Base-by-base conservation (phyloP, 345 rosid genomes). In the Streptanthus diversifolius region DNA sequence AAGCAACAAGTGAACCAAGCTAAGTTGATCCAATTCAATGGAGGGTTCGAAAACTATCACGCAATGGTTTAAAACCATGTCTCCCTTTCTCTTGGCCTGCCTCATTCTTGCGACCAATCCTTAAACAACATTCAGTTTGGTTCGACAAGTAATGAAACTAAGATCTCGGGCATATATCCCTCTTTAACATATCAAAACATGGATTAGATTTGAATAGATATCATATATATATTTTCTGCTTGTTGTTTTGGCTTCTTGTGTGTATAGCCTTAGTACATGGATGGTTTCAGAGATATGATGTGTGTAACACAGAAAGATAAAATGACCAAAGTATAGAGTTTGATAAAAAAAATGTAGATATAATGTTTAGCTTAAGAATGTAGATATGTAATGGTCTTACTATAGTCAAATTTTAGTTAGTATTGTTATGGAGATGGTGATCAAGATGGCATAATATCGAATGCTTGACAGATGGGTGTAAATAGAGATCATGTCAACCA, bases 51-150 rank as follows among this genome's bases (percentile, higher is more conserved):
- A 78, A 40, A 64, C 65, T 44, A 64, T 33, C 81, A 80, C 12
- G 41, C 80, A 41, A 81, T 82, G 66, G 71, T 58, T 39, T 85
- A 87, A 32, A 85, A 83, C 18, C 3, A 47, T 1, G 85, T 86
- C 44, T 88, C 93, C 1, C 89, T 90, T 36, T 84, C 87, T 39
- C 91, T 87, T 29, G 91, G 93, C 12, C 83, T 86, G 32, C 91
- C 91, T 8, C 78, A 83, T 24, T 66, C 84, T 21, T 85, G 83
- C 32, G 82, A 79, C 80, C 75, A 74, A 67, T 48, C 44, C 29
- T 49, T 74, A 13, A 74, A 37, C 27, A 37, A 29, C 27, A 57
- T 74, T 58, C 68, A 74, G 24, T 74, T 74, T 48, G 78, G 54
- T 9, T 63, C 55, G 4, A 74, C 54, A 57, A 66, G 62, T 60